A percentile compares a stretch with the other conserved stretches of the same genome.
Conservation (phyloP, 148 eudicot species). For the Camellia granthamiana region DNA sequence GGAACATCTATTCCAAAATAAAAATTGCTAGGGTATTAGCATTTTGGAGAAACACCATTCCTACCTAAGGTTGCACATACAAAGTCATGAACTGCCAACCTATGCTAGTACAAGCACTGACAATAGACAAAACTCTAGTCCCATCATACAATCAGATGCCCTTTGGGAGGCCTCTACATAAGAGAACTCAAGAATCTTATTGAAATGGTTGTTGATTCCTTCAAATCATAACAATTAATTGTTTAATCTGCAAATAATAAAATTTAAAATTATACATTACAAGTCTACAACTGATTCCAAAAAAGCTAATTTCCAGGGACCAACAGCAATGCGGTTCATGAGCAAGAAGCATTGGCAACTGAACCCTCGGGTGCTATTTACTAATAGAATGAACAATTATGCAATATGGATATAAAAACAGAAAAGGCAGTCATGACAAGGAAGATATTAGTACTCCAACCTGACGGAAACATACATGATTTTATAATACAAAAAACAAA, state of each 20-base stretch:
- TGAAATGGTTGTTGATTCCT: neutral
- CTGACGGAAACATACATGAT: neutral
- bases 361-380: neutral
- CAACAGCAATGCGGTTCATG: neutral
- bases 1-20: no score
- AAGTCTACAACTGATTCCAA: neutral
- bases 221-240: neutral
- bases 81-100: no score
- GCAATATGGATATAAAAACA: neutral
- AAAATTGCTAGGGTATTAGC: no score
- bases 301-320: neutral
- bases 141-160: neutral
- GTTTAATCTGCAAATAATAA: neutral
- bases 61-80: no score
- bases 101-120: no score
- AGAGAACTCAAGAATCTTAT: neutral
- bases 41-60: no score
- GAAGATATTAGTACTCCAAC: neutral
- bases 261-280: neutral
- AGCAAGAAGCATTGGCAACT: neutral
- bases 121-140: neutral
- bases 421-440: slow-evolving; percentile 9
- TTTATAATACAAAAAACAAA: neutral
- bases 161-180: neutral
- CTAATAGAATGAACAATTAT: neutral